A percentile compares a stretch with the other conserved stretches of the same genome.
Conservation (phyloP, 1,139 yeast genomes). For the Suhomyces yuchorum region DNA sequence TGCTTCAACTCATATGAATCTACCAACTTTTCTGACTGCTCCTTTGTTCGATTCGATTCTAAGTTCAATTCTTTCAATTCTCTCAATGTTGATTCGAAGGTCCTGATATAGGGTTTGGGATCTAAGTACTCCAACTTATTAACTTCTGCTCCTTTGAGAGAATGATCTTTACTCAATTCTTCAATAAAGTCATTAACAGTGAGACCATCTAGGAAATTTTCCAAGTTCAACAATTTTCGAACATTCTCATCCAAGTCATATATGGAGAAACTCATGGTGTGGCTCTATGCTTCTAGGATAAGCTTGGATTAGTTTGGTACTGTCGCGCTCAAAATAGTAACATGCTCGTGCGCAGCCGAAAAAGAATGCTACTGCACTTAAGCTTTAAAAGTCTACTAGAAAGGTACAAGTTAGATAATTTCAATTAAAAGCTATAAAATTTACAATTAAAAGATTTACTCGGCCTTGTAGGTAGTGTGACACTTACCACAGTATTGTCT, state of each 20-base stretch:
- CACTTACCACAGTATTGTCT: slow-evolving; percentile 99
- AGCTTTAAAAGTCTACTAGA: too few relatives aligned
- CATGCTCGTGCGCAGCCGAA: not conserved
- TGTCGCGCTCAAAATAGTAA: not conserved
- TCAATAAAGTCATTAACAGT: slow-evolving; percentile 84
- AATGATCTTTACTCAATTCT: slow-evolving; percentile 72
- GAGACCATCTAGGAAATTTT: slow-evolving; percentile 68
- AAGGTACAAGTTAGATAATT: not conserved
- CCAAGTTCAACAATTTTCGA: slow-evolving; percentile 63
- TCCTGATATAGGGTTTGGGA: slow-evolving; percentile 92
- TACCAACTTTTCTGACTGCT: slow-evolving; percentile 55
- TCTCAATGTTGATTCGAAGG: slow-evolving; percentile 82
- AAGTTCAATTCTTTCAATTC: slow-evolving; percentile 64
- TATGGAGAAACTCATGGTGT: slow-evolving; percentile 44
- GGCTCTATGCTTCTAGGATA: too few relatives aligned
- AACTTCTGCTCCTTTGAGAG: slow-evolving; percentile 56
- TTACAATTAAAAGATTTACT: slow-evolving; percentile 27
- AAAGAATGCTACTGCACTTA: not conserved
- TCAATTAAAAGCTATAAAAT: not conserved
- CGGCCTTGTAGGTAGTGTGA: slow-evolving; percentile 86
- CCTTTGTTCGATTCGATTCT: slow-evolving; percentile 54
- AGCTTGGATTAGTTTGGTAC: too few relatives aligned
- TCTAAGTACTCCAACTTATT: slow-evolving; percentile 63
- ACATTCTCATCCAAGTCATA: slow-evolving; percentile 71
- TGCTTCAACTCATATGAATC: slow-evolving; percentile 67